Conservation (phyloP, 2,329 filamentous ascomycete genomes). For the Penicillium sp. region DNA sequence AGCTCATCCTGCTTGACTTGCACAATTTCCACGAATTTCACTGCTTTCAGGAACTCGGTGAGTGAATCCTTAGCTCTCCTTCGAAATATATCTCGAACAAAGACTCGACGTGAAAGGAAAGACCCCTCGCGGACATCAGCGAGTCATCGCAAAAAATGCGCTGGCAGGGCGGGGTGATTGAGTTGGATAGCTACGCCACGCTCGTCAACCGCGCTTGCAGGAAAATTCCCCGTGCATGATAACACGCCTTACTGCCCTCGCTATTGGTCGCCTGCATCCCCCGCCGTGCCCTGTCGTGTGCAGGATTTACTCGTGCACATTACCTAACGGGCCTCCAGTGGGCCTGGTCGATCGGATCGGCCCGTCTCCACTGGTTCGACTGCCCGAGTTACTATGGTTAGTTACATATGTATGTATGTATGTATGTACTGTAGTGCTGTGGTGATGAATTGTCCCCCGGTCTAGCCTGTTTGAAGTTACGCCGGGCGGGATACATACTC, state of each 20-base stretch:
- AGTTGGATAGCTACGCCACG: background rate
- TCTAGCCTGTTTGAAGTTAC: too few species aligned
- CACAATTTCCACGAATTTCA: background rate
- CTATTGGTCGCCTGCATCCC: background rate
- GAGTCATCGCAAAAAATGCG: background rate
- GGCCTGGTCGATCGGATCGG: background rate
- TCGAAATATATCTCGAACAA: too few species aligned
- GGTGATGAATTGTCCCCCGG: too few species aligned
- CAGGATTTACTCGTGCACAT: background rate
- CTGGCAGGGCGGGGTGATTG: background rate
- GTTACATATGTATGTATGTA: too few species aligned
- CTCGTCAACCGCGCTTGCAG: conserved; percentile 2
- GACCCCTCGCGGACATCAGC: background rate
- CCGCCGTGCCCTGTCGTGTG: background rate
- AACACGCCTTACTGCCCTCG: background rate
- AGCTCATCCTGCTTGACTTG: background rate
- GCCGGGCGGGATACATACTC: too few species aligned
- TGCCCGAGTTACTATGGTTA: too few species aligned
- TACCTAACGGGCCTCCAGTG: background rate
- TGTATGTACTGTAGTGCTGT: too few species aligned
- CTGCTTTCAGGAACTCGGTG: too few species aligned
- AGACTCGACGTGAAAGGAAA: background rate
- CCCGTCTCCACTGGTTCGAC: background rate
- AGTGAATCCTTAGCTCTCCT: too few species aligned
- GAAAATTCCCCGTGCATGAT: background rate